Evolutionary conservation across 208 protist species (phyloP).

Genomic region (Leptomonas pyrrhocoris): DNA sequence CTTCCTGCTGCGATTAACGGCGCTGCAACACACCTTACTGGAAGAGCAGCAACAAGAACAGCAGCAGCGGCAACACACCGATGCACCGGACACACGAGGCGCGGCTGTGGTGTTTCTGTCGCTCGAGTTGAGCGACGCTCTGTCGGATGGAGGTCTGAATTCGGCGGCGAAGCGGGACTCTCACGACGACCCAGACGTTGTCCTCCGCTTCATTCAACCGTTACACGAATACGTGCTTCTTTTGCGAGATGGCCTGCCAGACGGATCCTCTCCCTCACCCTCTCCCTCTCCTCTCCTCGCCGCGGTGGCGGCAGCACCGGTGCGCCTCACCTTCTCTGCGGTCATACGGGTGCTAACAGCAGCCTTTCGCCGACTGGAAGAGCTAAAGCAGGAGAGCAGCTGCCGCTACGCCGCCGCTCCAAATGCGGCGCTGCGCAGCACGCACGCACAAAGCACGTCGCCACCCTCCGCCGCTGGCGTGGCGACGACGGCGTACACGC

Average conservation of each 20-base stretch:
- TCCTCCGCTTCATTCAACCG: slow-evolving; percentile 44
- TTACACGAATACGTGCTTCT: slow-evolving; percentile 43
- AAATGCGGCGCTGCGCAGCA: neutral
- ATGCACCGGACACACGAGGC: neutral
- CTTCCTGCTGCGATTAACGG: slow-evolving; percentile 49
- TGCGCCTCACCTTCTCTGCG: slow-evolving; percentile 51
- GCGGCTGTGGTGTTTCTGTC: slow-evolving; percentile 1
- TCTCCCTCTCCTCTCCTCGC: neutral
- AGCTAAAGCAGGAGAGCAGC: slow-evolving; percentile 47
- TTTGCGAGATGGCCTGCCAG: slow-evolving; percentile 12
- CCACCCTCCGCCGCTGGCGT: neutral
- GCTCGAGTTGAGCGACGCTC: slow-evolving; percentile 2
- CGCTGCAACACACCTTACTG: slow-evolving; percentile 16
- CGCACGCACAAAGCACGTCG: neutral
- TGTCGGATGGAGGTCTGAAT: neutral
- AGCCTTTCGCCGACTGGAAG: slow-evolving; percentile 44
- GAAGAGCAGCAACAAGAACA: neutral
- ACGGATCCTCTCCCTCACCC: neutral
- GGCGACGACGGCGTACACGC: slow-evolving; percentile 30
- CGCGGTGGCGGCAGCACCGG: neutral
- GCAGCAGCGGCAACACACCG: neutral
- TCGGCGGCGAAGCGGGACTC: neutral
- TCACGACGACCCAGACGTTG: slow-evolving; percentile 13
- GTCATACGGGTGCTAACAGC: slow-evolving; percentile 43
- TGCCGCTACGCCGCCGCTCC: slow-evolving; percentile 26